phyloP scores from a whole-genome alignment of 306 rosid species.

The Vigna angularis region DNA sequence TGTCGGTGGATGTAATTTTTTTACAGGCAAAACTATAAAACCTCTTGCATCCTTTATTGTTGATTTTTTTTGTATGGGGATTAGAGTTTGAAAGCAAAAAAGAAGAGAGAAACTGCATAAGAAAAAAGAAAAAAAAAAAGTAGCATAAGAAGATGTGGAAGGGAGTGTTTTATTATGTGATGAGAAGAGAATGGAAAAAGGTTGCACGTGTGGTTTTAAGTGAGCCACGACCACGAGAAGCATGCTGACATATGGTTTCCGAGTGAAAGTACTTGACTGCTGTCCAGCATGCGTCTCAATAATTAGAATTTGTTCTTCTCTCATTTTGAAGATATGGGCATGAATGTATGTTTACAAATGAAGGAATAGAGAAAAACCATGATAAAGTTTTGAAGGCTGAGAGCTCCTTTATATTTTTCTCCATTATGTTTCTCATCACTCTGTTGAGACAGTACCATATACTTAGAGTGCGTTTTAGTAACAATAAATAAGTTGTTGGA shows the following conservation, averaged over 20 bases:
- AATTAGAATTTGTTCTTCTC: background rate
- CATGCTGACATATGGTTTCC: slow-evolving; percentile 44
- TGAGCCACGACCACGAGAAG: slow-evolving; percentile 45
- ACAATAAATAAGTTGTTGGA: slow-evolving; percentile 13
- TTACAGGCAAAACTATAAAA: background rate
- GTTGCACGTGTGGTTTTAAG: slow-evolving; percentile 51
- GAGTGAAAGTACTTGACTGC: slow-evolving; percentile 30
- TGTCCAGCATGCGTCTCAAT: slow-evolving; percentile 26
- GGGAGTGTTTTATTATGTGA: slow-evolving; percentile 3
- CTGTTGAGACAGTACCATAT: background rate
- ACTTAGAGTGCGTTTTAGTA: slow-evolving; percentile 8
- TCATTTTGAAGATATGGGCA: too few relatives aligned
- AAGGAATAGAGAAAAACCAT: background rate
- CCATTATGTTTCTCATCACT: background rate
- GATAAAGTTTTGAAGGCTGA: background rate
- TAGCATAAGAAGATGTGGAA: slow-evolving; percentile 1
- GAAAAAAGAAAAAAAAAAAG: background rate
- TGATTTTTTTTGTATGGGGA: background rate
- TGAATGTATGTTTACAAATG: too few relatives aligned
- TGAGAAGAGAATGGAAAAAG: slow-evolving; percentile 25
- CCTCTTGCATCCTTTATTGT: background rate
- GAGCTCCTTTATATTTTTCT: background rate
- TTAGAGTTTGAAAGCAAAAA: background rate
- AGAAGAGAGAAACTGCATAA: background rate
- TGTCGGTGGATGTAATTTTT: slow-evolving; percentile 29